Evolutionary conservation across 108 stramenopile genomes (phyloP).

Genomic region (Skeletonema costatum): DNA sequence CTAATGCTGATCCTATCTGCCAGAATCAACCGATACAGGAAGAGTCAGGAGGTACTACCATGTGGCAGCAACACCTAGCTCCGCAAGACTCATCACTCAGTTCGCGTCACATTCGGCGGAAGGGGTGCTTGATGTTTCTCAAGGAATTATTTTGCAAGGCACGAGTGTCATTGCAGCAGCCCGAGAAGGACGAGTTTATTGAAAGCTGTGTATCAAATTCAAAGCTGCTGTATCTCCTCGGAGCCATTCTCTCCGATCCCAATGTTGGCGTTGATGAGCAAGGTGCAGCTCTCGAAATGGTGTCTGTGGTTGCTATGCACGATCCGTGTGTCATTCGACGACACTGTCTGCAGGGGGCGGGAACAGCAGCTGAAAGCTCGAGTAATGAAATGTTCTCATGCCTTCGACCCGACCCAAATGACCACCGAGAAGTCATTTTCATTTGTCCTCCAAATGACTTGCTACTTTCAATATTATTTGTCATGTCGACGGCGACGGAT

Average conservation of each 20-base stretch:
- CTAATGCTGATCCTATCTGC: background rate
- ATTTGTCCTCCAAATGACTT: conserved; percentile 71
- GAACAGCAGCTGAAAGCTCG: conserved; percentile 2
- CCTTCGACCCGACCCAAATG: conserved; percentile 69
- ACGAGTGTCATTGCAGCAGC: conserved; percentile 76
- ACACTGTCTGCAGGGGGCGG: conserved; percentile 61
- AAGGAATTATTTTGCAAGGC: conserved; percentile 89
- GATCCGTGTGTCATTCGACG: conserved; percentile 75
- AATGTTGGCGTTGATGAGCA: conserved; percentile 69
- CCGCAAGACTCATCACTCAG: conserved; percentile 80
- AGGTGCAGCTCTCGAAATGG: conserved; percentile 78
- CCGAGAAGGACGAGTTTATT: conserved; percentile 87
- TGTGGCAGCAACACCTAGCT: conserved; percentile 82
- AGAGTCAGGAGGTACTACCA: background rate
- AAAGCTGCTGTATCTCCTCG: conserved; percentile 71
- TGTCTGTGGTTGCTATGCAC: conserved; percentile 76
- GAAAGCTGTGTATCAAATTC: conserved; percentile 55
- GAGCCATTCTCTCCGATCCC: conserved; percentile 75
- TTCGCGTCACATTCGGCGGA: conserved; percentile 65
- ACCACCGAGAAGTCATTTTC: conserved; percentile 66
- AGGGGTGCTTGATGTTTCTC: conserved; percentile 79
- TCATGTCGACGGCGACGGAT: conserved; percentile 76
- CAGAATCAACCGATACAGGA: background rate
- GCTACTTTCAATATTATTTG: conserved; percentile 66
- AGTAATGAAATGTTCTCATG: conserved; percentile 2